Conservation (phyloP, 2,329 filamentous ascomycete species). For the Fusarium lyarnte region DNA sequence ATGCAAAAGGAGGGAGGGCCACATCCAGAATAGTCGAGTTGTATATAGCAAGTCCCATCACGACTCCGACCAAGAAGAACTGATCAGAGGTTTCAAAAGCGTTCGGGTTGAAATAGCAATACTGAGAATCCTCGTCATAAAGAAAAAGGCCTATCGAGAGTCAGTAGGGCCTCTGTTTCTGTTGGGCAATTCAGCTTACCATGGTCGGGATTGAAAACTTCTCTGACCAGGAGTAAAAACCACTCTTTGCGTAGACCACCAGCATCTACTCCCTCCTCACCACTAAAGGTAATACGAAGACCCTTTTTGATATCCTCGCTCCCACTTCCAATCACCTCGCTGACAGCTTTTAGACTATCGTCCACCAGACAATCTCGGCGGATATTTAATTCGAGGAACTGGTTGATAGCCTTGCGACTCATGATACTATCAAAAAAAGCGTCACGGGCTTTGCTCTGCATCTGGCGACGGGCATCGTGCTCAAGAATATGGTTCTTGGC, state of each 20-base stretch:
- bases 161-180: slow-evolving; percentile 19
- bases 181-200: slow-evolving; percentile 62
- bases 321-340: slow-evolving; percentile 82
- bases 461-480: slow-evolving; percentile 86
- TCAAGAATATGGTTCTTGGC: slow-evolving; percentile 92
- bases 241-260: slow-evolving; percentile 93
- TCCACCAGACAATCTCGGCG: slow-evolving; percentile 88
- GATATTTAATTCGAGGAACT: slow-evolving; percentile 80
- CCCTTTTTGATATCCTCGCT: slow-evolving; percentile 92
- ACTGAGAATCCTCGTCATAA: slow-evolving; percentile 89
- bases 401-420: slow-evolving; percentile 75
- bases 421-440: slow-evolving; percentile 92
- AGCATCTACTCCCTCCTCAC: slow-evolving; percentile 91
- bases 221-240: slow-evolving; percentile 87
- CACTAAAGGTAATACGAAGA: slow-evolving; percentile 83
- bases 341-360: slow-evolving; percentile 85
- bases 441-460: slow-evolving; percentile 87
- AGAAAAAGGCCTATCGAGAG: slow-evolving; percentile 77
- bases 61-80: slow-evolving; percentile 88
- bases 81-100: slow-evolving; percentile 92
- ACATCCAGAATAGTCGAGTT: slow-evolving; percentile 94
- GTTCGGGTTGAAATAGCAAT: slow-evolving; percentile 92
- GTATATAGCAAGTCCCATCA: slow-evolving; percentile 90
- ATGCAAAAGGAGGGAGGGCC: slow-evolving; percentile 87
- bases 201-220: slow-evolving; percentile 91